Evolutionary conservation across 2,329 filamentous ascomycete species (phyloP).

Genomic region (Fusarium udum): DNA sequence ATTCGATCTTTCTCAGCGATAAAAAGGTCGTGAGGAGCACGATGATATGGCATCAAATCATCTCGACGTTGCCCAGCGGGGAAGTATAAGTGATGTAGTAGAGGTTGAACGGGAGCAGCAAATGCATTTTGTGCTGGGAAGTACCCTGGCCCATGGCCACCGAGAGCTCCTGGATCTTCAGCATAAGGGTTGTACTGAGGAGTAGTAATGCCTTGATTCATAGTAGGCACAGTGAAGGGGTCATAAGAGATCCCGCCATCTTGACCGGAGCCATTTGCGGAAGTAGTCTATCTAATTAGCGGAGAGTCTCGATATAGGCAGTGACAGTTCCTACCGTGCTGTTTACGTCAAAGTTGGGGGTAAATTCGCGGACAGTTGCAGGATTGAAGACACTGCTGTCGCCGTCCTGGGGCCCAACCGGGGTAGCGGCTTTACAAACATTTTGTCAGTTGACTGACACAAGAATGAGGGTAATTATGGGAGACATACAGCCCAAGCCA

Average conservation of each 20-base stretch:
- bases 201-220: constrained; percentile 61
- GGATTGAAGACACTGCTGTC: constrained; percentile 64
- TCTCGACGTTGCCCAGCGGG: constrained; percentile 85
- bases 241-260: constrained; percentile 62
- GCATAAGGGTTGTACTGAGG: constrained; percentile 79
- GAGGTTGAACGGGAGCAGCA: constrained; percentile 66
- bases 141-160: constrained; percentile 68
- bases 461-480: not conserved
- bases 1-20: constrained; percentile 86
- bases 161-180: constrained; percentile 71
- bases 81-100: constrained; percentile 93
- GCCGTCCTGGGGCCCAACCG: constrained; percentile 53
- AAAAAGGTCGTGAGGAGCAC: constrained; percentile 90
- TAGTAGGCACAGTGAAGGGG: constrained; percentile 69
- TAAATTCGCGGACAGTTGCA: constrained; percentile 67
- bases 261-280: constrained; percentile 59
- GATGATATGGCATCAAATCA: constrained; percentile 84
- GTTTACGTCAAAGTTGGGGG: constrained; percentile 65
- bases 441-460: constrained; percentile 13
- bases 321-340: constrained; percentile 53
- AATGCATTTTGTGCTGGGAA: constrained; percentile 69
- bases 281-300: constrained; percentile 44
- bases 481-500: constrained; percentile 56
- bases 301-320: not conserved
- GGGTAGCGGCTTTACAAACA: constrained; percentile 46